Percentiles rank a stretch among this genome's conserved stretches.
Evolutionary conservation across 495 filamentous ascomycete species (phyloP).

Genomic region (Hypoxylon rickii): DNA sequence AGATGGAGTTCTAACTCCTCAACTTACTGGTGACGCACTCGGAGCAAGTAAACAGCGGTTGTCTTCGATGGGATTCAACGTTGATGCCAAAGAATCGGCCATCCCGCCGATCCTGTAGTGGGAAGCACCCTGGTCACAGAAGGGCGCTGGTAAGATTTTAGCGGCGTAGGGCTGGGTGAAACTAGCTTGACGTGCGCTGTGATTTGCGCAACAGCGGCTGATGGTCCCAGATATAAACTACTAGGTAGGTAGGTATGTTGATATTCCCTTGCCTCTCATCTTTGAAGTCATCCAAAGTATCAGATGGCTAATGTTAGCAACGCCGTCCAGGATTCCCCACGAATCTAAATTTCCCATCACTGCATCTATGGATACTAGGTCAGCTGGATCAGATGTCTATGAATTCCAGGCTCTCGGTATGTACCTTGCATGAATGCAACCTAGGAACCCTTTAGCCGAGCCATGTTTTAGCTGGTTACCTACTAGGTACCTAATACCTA

Average conservation of each 20-base stretch:
- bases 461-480: too few relatives aligned
- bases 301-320: constrained; percentile 12
- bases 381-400: neutral
- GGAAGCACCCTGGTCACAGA: neutral
- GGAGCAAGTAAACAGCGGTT: too few relatives aligned
- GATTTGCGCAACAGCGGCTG: constrained; percentile 8
- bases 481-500: too few relatives aligned
- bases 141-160: constrained; percentile 20
- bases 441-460: neutral
- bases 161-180: constrained; percentile 20
- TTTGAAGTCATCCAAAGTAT: neutral
- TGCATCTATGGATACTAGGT: neutral
- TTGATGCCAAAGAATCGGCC: constrained; percentile 21
- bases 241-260: neutral
- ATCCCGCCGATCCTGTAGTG: constrained; percentile 15
- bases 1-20: too few relatives aligned
- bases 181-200: constrained; percentile 1
- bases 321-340: constrained; percentile 6
- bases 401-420: neutral
- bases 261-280: too few relatives aligned
- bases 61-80: too few relatives aligned
- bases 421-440: constrained; percentile 2
- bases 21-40: too few relatives aligned
- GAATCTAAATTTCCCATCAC: constrained; percentile 7
- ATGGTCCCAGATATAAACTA: constrained; percentile 3